phyloP scores from a whole-genome alignment of 75 land plant genomes.

The Cunninghamia lanceolata region DNA sequence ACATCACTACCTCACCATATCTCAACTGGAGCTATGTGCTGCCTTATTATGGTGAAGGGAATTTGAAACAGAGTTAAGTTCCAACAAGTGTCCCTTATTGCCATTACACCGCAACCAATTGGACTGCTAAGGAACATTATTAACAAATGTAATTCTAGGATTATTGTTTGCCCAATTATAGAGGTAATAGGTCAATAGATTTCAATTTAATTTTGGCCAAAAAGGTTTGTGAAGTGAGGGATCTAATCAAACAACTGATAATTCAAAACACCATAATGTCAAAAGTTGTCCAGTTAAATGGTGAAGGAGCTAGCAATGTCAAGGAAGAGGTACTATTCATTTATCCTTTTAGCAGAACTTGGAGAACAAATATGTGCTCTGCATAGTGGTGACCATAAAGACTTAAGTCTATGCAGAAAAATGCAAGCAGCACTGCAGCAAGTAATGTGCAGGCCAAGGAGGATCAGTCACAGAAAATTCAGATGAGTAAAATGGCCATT shows the following conservation, averaged over 20 bases:
- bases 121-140: neutral
- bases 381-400: neutral
- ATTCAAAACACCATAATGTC: neutral
- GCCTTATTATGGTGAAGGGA: neutral
- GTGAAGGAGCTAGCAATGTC: neutral
- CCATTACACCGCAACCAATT: neutral
- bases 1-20: neutral
- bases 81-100: neutral
- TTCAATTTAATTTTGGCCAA: neutral
- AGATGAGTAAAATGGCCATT: neutral
- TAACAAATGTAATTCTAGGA: neutral
- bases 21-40: neutral
- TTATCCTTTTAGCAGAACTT: neutral
- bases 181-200: neutral
- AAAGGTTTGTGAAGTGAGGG: neutral
- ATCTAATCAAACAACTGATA: neutral
- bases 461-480: neutral
- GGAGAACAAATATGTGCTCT: neutral
- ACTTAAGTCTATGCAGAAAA: neutral
- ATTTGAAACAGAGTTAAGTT: neutral
- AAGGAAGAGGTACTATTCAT: neutral
- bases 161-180: neutral
- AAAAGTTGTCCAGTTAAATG: neutral
- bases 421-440: neutral
- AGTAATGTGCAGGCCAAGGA: neutral